Base-by-base conservation (phyloP, 768 basidiomycete genomes). In the Suillus spraguei region DNA sequence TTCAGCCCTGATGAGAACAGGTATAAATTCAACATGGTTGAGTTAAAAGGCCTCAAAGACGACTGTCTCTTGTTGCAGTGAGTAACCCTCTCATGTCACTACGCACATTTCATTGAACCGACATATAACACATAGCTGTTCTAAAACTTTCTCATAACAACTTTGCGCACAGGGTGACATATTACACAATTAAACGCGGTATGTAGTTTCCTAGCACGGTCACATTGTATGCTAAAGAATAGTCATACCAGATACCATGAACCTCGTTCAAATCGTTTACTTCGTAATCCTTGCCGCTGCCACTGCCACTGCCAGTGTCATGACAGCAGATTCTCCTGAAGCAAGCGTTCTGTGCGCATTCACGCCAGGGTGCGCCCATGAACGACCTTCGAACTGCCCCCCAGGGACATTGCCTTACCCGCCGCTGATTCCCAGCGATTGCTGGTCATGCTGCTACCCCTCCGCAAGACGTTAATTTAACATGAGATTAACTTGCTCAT, bases 241-340 rank as follows among this genome's bases (percentile, higher is more conserved):
- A 22, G n/a, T 22, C 13, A 49, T 49, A 28, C 47, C 8, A 49
- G 47, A 49, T 49, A 28, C 24, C 8, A 28, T 49, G 24, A 49
- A 49, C 22, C 46, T 46, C 3, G 13, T 49, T 49, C 47, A 13
- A 14, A 24, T 49, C 13, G 3, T 24, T 24, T 24, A 24, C 47
- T 13, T 24, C 47, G 8, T 14, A 1, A 24, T 49, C 68, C 63
- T 85, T 56, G 60, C 71, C 53, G 72, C 82, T 63, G 70, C 77
- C 1, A 44, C 7, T 39, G 38, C 14, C 5, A 20, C 42, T 20
- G 20, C 9, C 35, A 42, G 20, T 9, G 20, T 20, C 17, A 17
- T 20, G 8, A 9, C 17, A 9, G 42, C 42, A 44, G 38, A 36
- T 36, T 36, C 36, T 36, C 36, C 36, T 36, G 36, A 36, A 36